A percentile compares a stretch with the other conserved stretches of the same genome.
Conservation (phyloP, 1,284 basidiomycete genomes). For the Sanguinoderma infundibulare region DNA sequence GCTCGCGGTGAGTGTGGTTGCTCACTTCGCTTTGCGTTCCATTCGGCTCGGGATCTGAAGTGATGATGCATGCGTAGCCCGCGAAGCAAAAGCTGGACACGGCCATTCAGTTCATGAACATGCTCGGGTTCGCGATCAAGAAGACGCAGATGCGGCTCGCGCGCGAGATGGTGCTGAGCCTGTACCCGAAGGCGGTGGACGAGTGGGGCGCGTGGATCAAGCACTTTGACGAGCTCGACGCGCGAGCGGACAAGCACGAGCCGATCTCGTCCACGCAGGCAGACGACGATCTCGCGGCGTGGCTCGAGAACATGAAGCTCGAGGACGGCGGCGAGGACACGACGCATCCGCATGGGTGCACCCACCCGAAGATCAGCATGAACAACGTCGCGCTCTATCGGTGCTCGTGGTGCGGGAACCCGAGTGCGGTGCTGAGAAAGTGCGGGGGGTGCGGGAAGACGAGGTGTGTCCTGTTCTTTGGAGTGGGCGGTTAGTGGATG, state of each 20-base stretch:
- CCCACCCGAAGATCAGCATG: slow-evolving; percentile 45
- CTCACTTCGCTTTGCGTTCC: not conserved
- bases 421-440: slow-evolving; percentile 53
- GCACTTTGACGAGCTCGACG: slow-evolving; percentile 39
- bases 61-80: slow-evolving; percentile 34
- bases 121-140: slow-evolving; percentile 48
- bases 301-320: slow-evolving; percentile 54
- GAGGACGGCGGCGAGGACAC: slow-evolving; percentile 41
- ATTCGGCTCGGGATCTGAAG: no score
- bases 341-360: slow-evolving; percentile 28
- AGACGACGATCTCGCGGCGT: slow-evolving; percentile 58
- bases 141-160: slow-evolving; percentile 54
- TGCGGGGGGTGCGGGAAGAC: slow-evolving; percentile 38
- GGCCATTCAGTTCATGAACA: slow-evolving; percentile 51
- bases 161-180: slow-evolving; percentile 48
- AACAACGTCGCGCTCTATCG: slow-evolving; percentile 52
- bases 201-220: slow-evolving; percentile 50
- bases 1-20: slow-evolving; percentile 44
- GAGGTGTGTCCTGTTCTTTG: slow-evolving; percentile 36
- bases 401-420: slow-evolving; percentile 64
- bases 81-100: slow-evolving; percentile 48
- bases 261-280: slow-evolving; percentile 38
- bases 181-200: slow-evolving; percentile 45
- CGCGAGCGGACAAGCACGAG: slow-evolving; percentile 28
- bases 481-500: not conserved